Percentiles rank a stretch among this genome's conserved stretches.
phyloP scores from a whole-genome alignment of 1,139 yeast species.

The Saccharomycopsis hybrid region DNA sequence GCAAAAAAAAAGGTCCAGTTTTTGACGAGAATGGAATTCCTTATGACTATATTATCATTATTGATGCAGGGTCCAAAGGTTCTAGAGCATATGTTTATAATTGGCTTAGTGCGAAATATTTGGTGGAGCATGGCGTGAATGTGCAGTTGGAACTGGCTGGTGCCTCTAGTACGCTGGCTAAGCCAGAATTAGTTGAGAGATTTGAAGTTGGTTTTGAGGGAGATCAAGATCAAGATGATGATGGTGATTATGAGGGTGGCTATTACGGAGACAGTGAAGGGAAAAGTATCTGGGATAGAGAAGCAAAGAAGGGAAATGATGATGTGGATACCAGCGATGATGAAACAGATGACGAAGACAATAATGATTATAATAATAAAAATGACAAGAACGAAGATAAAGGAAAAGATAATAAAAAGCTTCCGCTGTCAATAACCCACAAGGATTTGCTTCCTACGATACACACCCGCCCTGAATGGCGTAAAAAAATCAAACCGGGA shows the following conservation, averaged over 20 bases:
- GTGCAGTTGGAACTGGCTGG: constrained; percentile 18
- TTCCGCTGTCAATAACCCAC: neutral
- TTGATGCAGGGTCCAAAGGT: constrained; percentile 83
- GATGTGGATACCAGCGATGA: constrained; percentile 25
- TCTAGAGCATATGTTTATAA: constrained; percentile 68
- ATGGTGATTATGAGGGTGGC: constrained; percentile 15
- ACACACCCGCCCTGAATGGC: constrained; percentile 45
- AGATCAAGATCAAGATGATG: constrained; percentile 24
- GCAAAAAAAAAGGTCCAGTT: constrained; percentile 23
- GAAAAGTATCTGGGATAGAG: neutral
- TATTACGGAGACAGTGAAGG: no score
- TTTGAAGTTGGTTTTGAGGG: constrained; percentile 23
- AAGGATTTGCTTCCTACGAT: constrained; percentile 37
- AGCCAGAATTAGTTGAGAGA: constrained; percentile 25
- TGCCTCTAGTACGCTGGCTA: constrained; percentile 12
- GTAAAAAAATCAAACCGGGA: constrained; percentile 61
- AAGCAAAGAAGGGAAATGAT: constrained; percentile 23
- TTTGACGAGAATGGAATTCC: constrained; percentile 40
- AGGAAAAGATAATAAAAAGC: neutral
- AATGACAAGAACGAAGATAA: neutral
- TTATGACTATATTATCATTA: constrained; percentile 61
- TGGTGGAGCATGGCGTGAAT: constrained; percentile 30
- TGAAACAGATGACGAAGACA: constrained; percentile 20
- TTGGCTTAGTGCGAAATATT: constrained; percentile 47
- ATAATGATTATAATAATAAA: constrained; percentile 18